Conservation (phyloP, 805 yeast species). For the Huiozyma sinensis region DNA sequence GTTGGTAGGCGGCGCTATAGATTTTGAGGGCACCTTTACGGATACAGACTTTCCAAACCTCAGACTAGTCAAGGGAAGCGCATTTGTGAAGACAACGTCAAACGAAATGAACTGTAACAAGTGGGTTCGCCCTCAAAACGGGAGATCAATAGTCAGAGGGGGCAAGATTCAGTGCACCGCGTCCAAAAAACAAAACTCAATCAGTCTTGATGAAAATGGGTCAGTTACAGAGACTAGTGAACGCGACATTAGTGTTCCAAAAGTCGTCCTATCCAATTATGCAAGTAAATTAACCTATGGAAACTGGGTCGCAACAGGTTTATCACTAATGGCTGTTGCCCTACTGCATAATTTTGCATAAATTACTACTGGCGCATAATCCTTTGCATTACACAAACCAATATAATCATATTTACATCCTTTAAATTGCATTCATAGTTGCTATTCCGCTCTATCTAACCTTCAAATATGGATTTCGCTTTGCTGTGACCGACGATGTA, state of each 20-base stretch:
- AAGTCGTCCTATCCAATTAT: background rate
- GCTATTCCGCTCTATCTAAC: too few species aligned
- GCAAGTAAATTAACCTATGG: background rate
- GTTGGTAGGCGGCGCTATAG: conserved; percentile 71
- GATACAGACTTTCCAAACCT: conserved; percentile 43
- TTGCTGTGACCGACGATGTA: conserved; percentile 1
- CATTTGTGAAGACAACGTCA: conserved; percentile 44
- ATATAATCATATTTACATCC: too few species aligned
- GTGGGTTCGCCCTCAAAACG: conserved; percentile 47
- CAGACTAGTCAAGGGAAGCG: conserved; percentile 68
- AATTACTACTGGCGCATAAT: background rate
- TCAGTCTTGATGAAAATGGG: conserved; percentile 39
- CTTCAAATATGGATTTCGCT: background rate
- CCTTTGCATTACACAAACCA: too few species aligned
- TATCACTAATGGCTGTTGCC: background rate
- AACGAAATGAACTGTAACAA: conserved; percentile 48
- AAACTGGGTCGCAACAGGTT: background rate
- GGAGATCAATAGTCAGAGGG: conserved; percentile 53
- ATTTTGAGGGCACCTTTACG: conserved; percentile 53
- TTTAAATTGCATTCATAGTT: too few species aligned
- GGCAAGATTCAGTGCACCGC: conserved; percentile 61
- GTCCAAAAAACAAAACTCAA: conserved; percentile 32
- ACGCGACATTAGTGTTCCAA: background rate
- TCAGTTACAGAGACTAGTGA: conserved; percentile 24
- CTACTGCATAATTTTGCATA: background rate